Conservation (phyloP, 2,329 filamentous ascomycete genomes). For the Karstenula rhodostoma region DNA sequence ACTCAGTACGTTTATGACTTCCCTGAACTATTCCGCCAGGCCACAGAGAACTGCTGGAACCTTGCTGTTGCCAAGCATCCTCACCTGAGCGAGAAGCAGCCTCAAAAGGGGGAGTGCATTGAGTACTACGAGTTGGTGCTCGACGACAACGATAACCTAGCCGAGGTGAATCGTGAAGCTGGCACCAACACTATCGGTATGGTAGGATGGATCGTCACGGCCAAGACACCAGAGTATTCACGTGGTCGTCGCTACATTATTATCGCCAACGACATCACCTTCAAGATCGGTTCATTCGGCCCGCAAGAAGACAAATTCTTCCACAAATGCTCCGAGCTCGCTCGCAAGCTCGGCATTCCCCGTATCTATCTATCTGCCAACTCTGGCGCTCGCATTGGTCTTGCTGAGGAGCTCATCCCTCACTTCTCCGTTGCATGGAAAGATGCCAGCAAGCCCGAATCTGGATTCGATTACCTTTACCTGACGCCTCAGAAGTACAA, state of each 20-base stretch:
- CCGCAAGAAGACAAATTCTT: constrained; percentile 98
- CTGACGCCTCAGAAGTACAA: constrained; percentile 86
- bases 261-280: constrained; percentile 98
- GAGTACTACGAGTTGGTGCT: constrained; percentile 94
- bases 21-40: constrained; percentile 98
- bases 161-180: constrained; percentile 92
- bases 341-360: constrained; percentile 91
- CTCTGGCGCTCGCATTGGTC: constrained; percentile 95
- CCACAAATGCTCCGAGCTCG: constrained; percentile 97
- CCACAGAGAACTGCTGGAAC: constrained; percentile 93
- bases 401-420: constrained; percentile 95
- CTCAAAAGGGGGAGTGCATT: constrained; percentile 86
- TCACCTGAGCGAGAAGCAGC: constrained; percentile 79
- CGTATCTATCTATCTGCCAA: constrained; percentile 98
- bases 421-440: constrained; percentile 99
- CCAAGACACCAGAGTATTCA: constrained; percentile 94
- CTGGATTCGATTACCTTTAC: constrained; percentile 97
- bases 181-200: constrained; percentile 97
- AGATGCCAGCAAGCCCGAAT: constrained; percentile 78
- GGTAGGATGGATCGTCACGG: constrained; percentile 97
- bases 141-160: constrained; percentile 89
- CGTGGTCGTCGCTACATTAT: constrained; percentile 91
- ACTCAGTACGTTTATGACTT: constrained; percentile 99
- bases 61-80: constrained; percentile 78
- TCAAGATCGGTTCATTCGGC: constrained; percentile 97